Evolutionary conservation across 1,284 basidiomycete species (phyloP).

Genomic region (Sphagnurus paluster): DNA sequence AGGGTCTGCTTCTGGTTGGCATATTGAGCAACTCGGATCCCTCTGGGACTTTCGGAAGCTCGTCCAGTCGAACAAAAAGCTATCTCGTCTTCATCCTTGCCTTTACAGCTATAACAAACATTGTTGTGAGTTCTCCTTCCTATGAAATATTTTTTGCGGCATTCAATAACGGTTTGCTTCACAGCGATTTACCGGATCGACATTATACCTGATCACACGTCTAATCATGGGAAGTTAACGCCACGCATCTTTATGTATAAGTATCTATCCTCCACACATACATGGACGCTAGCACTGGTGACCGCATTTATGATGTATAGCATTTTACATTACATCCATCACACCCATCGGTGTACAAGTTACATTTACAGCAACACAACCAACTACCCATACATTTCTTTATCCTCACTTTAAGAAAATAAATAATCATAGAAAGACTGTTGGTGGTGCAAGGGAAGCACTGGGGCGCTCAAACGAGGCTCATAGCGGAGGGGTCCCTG

Average conservation of each 20-base stretch:
- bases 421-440: constrained; percentile 40
- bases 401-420: constrained; percentile 25
- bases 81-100: constrained; percentile 80
- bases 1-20: constrained; percentile 74
- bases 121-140: constrained; percentile 45
- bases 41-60: constrained; percentile 62
- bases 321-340: background rate
- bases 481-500: constrained; percentile 14
- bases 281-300: background rate
- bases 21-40: constrained; percentile 73
- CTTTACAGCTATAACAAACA: constrained; percentile 77
- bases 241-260: background rate
- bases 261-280: background rate
- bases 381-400: background rate
- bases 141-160: background rate
- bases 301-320: background rate
- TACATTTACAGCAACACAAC: background rate
- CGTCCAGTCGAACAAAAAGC: constrained; percentile 63
- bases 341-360: background rate
- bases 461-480: constrained; percentile 6
- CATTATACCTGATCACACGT: constrained; percentile 44
- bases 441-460: constrained; percentile 12
- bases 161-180: constrained; percentile 4
- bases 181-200: constrained; percentile 48
- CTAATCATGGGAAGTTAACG: constrained; percentile 46